Evolutionary conservation across 202 grass and related monocot genomes (phyloP).

Genomic region (Schoenoplectus triqueter): DNA sequence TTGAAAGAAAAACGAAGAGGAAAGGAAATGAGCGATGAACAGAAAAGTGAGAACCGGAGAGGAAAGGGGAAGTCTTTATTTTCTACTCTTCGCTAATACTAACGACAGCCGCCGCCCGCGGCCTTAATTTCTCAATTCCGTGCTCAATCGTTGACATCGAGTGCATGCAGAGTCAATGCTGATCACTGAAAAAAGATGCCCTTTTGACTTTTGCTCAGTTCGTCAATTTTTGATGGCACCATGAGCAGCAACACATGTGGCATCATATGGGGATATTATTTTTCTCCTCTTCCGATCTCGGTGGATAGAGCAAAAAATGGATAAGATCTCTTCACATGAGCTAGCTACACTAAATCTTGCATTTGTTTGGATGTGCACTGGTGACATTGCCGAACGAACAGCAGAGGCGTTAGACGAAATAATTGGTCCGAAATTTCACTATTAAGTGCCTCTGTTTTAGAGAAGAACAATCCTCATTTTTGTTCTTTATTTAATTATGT

Average conservation of each 20-base stretch:
- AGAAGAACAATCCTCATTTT: background rate
- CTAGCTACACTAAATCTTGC: background rate
- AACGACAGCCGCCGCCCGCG: background rate
- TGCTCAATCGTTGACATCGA: constrained; percentile 1
- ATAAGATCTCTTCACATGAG: constrained; percentile 22
- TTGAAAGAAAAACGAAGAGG: no score
- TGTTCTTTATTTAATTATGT: constrained; percentile 8
- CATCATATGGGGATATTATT: background rate
- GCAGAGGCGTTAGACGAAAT: background rate
- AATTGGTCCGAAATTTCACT: background rate
- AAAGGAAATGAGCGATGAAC: background rate
- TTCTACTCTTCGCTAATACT: background rate
- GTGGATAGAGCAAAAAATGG: constrained; percentile 24
- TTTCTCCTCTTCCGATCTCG: background rate
- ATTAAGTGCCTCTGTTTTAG: background rate
- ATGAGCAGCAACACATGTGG: background rate
- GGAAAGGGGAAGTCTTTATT: background rate
- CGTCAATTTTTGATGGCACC: background rate
- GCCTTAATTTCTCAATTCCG: background rate
- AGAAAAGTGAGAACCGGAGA: background rate
- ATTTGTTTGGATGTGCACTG: background rate
- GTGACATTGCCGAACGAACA: background rate
- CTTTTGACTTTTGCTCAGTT: background rate
- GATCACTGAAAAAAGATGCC: background rate
- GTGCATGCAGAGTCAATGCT: constrained; percentile 1